A percentile compares a stretch with the other conserved stretches of the same genome.
These are phyloP conservation scores for Pseudogymnoascus sp. DNA, from an alignment of 2,329 filamentous ascomycete species.

Conservation along the genomic window DNA sequence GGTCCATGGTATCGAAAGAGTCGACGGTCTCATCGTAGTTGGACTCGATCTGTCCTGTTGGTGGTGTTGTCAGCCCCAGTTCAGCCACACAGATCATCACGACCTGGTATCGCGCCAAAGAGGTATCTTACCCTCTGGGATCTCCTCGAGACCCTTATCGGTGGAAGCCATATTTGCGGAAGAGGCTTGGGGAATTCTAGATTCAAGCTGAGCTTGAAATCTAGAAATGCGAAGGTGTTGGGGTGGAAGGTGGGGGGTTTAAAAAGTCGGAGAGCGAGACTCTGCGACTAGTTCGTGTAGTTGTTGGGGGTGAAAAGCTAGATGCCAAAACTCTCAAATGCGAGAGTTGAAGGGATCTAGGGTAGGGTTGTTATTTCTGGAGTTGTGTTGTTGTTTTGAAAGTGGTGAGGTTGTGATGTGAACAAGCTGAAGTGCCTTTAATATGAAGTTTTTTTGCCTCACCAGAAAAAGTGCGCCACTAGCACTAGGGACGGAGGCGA, in stretches of 20 bases:
- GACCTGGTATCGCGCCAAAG: not conserved
- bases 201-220: constrained; percentile 75
- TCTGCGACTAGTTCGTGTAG: constrained; percentile 24
- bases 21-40: constrained; percentile 99
- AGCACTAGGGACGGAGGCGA: constrained; percentile 8
- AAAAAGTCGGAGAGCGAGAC: constrained; percentile 27
- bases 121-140: constrained; percentile 77
- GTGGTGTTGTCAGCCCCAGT: constrained; percentile 19
- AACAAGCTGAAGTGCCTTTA: constrained; percentile 7
- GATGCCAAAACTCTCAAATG: constrained; percentile 42
- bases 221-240: constrained; percentile 41
- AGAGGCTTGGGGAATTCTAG: constrained; percentile 45
- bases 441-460: constrained; percentile 10
- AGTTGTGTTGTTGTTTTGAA: constrained; percentile 6
- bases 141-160: constrained; percentile 96
- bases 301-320: constrained; percentile 35
- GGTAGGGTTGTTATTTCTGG: not conserved
- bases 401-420: not conserved
- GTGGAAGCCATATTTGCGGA: constrained; percentile 91
- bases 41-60: constrained; percentile 92
- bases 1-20: constrained; percentile 96
- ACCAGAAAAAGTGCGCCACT: constrained; percentile 9
- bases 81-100: not conserved
- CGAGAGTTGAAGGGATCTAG: constrained; percentile 31
- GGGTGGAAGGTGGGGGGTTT: constrained; percentile 22